phyloP scores from a whole-genome alignment of 2,329 filamentous ascomycete species.

The Sporothrix luriei region DNA sequence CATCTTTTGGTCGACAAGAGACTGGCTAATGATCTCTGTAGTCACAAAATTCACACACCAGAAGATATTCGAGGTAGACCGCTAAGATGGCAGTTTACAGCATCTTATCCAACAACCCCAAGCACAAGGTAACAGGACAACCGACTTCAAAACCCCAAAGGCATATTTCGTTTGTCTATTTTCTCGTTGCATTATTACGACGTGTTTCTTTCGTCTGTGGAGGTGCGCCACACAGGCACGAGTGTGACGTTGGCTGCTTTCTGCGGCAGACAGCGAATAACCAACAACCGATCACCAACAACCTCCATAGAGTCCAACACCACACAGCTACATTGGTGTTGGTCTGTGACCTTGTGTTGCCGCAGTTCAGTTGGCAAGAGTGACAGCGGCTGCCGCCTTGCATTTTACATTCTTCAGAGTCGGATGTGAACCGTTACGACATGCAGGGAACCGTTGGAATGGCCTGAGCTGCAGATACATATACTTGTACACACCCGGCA shows the following conservation, averaged over 20 bases:
- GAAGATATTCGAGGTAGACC: neutral
- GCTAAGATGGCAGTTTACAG: no score
- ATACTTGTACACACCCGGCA: no score
- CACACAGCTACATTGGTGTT: neutral
- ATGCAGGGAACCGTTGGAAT: constrained; percentile 1
- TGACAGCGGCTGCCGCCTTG: constrained; percentile 8
- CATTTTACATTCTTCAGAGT: neutral
- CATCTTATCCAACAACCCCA: no score
- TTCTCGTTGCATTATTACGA: no score
- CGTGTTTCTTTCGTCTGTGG: neutral
- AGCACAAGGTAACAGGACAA: no score
- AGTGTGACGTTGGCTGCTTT: constrained; percentile 2
- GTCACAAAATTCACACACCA: constrained; percentile 3
- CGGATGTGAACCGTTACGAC: neutral
- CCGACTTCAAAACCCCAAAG: no score
- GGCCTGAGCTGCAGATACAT: neutral
- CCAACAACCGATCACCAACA: neutral
- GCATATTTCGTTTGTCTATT: neutral
- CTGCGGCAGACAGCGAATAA: neutral
- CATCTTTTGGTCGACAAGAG: neutral
- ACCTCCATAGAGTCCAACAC: neutral
- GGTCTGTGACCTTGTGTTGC: neutral
- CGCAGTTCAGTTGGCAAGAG: neutral
- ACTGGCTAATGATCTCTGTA: neutral
- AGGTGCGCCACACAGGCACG: constrained; percentile 25